phyloP scores from a whole-genome alignment of 2,329 filamentous ascomycete species.

The Calonectria pauciramosa region DNA sequence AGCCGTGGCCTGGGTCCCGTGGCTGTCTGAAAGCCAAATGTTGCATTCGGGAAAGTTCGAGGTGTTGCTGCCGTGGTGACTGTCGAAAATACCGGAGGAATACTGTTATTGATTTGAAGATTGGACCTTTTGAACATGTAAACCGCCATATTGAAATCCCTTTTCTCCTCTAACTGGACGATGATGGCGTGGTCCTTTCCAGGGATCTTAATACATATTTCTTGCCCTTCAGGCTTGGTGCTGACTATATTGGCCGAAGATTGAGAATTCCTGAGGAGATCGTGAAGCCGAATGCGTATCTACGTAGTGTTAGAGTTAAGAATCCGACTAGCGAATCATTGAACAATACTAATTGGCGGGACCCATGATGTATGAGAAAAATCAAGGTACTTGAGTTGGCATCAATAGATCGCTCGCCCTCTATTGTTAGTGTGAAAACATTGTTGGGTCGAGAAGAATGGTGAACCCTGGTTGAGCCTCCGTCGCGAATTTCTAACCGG shows the following conservation, averaged over 20 bases:
- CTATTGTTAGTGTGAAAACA: conserved; percentile 46
- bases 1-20: conserved; percentile 38
- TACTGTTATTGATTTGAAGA: conserved; percentile 43
- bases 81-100: conserved; percentile 14
- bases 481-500: conserved; percentile 47
- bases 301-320: conserved; percentile 24
- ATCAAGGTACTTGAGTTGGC: conserved; percentile 37
- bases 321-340: neutral
- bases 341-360: conserved; percentile 41
- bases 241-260: conserved; percentile 35
- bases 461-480: conserved; percentile 35
- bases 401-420: conserved; percentile 39
- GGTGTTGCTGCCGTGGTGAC: neutral
- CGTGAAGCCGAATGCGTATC: conserved; percentile 49
- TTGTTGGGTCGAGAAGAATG: conserved; percentile 35
- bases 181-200: conserved; percentile 43
- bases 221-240: conserved; percentile 34
- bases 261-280: conserved; percentile 36
- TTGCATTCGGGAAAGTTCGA: neutral
- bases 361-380: conserved; percentile 44
- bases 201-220: conserved; percentile 45
- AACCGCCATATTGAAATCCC: conserved; percentile 51
- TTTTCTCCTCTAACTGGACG: conserved; percentile 46
- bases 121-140: conserved; percentile 50
- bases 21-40: neutral